Conservation (phyloP, 73 alveolate genomes). For the Paramecium tetraurelia region DNA sequence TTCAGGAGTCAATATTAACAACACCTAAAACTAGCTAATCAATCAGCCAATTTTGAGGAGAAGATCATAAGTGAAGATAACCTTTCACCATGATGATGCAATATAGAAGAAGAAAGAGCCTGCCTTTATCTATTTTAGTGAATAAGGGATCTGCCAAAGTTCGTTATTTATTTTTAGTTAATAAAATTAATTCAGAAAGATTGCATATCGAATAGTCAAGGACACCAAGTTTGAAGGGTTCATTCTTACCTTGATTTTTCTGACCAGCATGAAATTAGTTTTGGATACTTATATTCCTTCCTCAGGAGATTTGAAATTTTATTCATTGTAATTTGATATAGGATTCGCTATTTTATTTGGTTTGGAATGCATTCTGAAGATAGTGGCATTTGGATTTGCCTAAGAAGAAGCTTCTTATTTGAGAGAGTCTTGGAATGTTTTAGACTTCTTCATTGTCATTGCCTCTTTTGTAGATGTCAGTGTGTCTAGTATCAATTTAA, state of each 20-base stretch:
- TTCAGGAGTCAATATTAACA: neutral
- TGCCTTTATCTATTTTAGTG: neutral
- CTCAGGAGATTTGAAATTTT: neutral
- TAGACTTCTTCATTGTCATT: conserved; percentile 65
- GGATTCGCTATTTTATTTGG: conserved; percentile 55
- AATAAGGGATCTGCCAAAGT: conserved; percentile 67
- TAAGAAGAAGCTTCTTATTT: conserved; percentile 74
- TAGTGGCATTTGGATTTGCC: conserved; percentile 78
- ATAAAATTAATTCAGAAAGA: conserved; percentile 76
- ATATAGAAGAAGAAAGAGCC: neutral
- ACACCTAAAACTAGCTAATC: neutral
- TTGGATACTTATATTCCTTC: conserved; percentile 61
- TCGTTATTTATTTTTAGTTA: conserved; percentile 80
- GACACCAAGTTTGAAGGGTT: conserved; percentile 77
- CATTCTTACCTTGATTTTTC: conserved; percentile 59
- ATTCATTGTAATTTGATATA: conserved; percentile 1
- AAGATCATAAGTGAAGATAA: neutral
- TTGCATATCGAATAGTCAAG: conserved; percentile 67
- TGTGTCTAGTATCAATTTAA: conserved; percentile 51
- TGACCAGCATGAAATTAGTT: conserved; percentile 39
- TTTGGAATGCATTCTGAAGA: conserved; percentile 67
- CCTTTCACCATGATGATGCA: neutral
- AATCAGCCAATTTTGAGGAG: neutral
- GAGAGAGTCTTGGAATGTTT: conserved; percentile 70
- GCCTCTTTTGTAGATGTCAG: conserved; percentile 55